Evolutionary conservation across 352 stramenopile species (phyloP), one percentile per base, ranked within the genome.

Genomic region (Globisporangium ultimum): DNA sequence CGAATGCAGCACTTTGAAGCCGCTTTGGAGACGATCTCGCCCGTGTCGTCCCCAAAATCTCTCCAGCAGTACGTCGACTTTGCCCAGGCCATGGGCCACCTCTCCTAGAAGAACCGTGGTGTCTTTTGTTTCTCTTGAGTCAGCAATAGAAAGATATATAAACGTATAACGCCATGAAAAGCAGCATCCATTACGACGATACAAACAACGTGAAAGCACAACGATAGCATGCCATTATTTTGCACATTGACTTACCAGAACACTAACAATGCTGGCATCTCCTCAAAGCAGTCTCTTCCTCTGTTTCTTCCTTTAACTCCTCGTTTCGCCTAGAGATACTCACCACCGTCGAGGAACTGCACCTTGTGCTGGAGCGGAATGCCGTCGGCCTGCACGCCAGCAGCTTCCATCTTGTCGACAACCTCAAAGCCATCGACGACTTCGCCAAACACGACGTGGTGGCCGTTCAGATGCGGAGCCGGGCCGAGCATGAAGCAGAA

Each of bases 401-500:
- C 80, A 15, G 66, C 53, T 57, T 95, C 86, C 86, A 95, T 93
- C 67, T 76, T 78, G 68, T 93, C 83, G 32, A 95, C 82, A 34
- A 95, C 80, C 10, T 85, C 68, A 61, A 93, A 92, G 18, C 86
- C 86, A 9, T 91, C 86, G 14, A 93, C 72, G 36, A 95, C 80
- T 60, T 93, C 76, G n/a, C 86, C 86, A 63, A 95, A 95, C 22
- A 95, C 80, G 21, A 92, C 84, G 60, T 95, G 86, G 53, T 88
- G 78, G 59, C 86, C 86, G 60, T 95, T 91, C 41, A 95, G 66
- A 66, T 91, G 80, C 21, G 80, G 80, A 41, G 80, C 67, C 0
- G 82, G 58, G 46, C 71, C 74, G 50, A 95, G 63, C 84, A 93
- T 99, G 58, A 99, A 99, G 76, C 99, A 99, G 74, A 99, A 99